Evolutionary conservation across 2,329 filamentous ascomycete species (phyloP), one percentile per base, ranked within the genome.

Genomic region (Calonectria fujianensis): DNA sequence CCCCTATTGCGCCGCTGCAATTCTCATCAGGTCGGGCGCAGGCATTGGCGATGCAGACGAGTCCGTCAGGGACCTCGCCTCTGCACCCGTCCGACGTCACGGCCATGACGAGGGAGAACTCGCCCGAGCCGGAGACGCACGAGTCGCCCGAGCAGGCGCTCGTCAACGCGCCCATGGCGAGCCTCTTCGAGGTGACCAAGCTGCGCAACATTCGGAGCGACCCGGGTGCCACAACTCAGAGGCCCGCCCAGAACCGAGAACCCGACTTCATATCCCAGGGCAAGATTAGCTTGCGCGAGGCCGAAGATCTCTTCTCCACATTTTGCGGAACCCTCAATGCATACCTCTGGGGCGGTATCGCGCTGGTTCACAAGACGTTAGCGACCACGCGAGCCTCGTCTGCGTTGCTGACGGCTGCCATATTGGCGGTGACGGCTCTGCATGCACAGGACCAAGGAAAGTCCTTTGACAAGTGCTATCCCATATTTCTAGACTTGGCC

Each of bases 401-500:
- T 0, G 68, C 81, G 2, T 78, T 84, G 3, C 76, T 84, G 29
- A 80, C 82, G 2, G 80, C 82, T 0, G 80, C 82, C 35, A 83
- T 84, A n/a, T 76, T 84, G n/a, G 79, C 82, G 4, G 82, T 84
- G 18, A 83, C 82, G 14, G 81, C 82, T 2, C 68, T 84, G 24
- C 82, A 84, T 66, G 78, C 78, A 2, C 81, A 79, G 24, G 81
- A 82, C 31, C 77, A 78, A 64, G 89, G 88, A 7, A 84, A 85
- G 3, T 88, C 89, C 3, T 89, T 92, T 72, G 89, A 90, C 64
- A 84, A 85, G 2, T 92, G 91, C 79, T 92, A 90, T 79, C 86
- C 86, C 69, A 89, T 92, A 74, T 92, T 93, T 76, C 87, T 91
- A 2, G 86, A 88, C 5, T 86, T 93, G 2, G 89, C 92, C 57